Percentiles rank a stretch among this genome's conserved stretches.
phyloP scores from a whole-genome alignment of 345 rosid species.

The Kernera saxatilis region DNA sequence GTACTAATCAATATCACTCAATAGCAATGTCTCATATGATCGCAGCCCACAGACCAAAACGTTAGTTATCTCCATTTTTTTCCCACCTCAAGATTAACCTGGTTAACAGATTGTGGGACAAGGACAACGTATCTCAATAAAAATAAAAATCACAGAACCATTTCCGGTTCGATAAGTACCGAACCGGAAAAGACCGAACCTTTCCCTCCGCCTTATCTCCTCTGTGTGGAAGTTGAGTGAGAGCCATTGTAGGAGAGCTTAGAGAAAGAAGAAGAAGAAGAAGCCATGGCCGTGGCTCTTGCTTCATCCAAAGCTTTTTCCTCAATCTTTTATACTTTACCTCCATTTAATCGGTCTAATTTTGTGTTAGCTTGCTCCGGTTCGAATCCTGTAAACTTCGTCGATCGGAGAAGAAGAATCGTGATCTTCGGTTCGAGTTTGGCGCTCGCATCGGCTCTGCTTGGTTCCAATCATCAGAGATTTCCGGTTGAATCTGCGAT shows the following conservation, averaged over 20 bases:
- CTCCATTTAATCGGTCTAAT: slow-evolving; percentile 12
- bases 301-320: slow-evolving; percentile 8
- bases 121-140: no score
- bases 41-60: no score
- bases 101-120: no score
- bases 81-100: no score
- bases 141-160: no score
- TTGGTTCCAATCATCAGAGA: slow-evolving; percentile 6
- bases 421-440: slow-evolving; percentile 40
- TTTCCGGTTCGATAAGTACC: background rate
- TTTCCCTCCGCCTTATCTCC: slow-evolving; percentile 8
- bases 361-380: slow-evolving; percentile 17
- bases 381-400: slow-evolving; percentile 13
- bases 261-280: background rate
- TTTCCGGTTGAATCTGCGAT: slow-evolving; percentile 33
- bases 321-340: background rate
- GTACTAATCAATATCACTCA: no score
- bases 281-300: slow-evolving; percentile 15
- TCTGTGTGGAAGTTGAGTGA: slow-evolving; percentile 1
- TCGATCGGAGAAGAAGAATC: slow-evolving; percentile 36
- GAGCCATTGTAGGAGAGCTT: slow-evolving; percentile 4
- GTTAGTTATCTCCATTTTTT: no score
- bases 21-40: no score
- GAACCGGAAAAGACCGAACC: background rate
- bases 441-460: slow-evolving; percentile 28